phyloP scores from a whole-genome alignment of 768 basidiomycete species.

The Dentipellis sp. region DNA sequence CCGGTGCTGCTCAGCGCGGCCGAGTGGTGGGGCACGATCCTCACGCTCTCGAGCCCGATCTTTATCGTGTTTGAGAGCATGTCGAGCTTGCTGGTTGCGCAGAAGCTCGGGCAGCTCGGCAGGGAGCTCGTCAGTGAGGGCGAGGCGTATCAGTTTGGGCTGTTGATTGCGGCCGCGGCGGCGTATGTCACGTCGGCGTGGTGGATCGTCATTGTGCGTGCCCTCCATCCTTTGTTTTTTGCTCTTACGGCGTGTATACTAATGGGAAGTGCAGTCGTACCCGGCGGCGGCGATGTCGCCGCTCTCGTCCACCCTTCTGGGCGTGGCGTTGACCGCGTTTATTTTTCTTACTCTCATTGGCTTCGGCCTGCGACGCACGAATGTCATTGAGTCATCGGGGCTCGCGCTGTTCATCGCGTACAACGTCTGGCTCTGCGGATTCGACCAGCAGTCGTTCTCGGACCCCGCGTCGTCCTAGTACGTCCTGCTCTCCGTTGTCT shows the following conservation, averaged over 20 bases:
- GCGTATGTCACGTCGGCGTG: constrained; percentile 77
- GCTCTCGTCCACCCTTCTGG: constrained; percentile 81
- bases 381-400: constrained; percentile 86
- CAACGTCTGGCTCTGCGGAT: constrained; percentile 85
- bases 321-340: constrained; percentile 80
- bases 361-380: constrained; percentile 79
- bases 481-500: constrained; percentile 19
- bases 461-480: constrained; percentile 75
- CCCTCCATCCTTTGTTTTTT: neutral
- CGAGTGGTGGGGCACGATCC: constrained; percentile 62
- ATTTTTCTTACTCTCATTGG: constrained; percentile 89
- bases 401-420: constrained; percentile 85
- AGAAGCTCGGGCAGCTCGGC: constrained; percentile 72
- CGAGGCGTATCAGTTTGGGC: constrained; percentile 67
- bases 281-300: constrained; percentile 77
- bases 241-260: neutral
- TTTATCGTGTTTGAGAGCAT: constrained; percentile 81
- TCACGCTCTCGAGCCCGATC: constrained; percentile 64
- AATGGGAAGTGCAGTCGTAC: constrained; percentile 46
- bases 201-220: constrained; percentile 76
- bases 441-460: constrained; percentile 63
- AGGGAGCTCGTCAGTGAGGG: constrained; percentile 63
- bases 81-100: constrained; percentile 74
- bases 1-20: constrained; percentile 49
- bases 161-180: constrained; percentile 68